Percentiles rank a stretch among this genome's conserved stretches.
phyloP scores from a whole-genome alignment of 352 stramenopile genomes.

The Pythium insidiosum region DNA sequence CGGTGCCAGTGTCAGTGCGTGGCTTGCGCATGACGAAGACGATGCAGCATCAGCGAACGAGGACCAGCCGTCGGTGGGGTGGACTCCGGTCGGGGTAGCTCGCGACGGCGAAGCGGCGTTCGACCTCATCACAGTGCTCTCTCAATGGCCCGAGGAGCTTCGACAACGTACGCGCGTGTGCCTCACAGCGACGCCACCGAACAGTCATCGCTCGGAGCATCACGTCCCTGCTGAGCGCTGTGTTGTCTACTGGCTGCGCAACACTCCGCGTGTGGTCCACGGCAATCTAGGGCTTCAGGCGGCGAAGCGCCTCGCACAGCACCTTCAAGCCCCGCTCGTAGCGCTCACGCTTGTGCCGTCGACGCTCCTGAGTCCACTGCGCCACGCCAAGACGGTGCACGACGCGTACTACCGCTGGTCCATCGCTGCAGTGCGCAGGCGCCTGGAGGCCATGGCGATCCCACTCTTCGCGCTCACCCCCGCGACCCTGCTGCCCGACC shows the following conservation, averaged over 20 bases:
- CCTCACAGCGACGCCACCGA: constrained; percentile 12
- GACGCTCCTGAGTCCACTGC: constrained; percentile 41
- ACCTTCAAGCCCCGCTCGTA: constrained; percentile 32
- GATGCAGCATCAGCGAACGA: neutral
- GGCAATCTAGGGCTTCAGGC: constrained; percentile 56
- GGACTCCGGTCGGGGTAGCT: constrained; percentile 1
- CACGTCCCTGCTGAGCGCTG: constrained; percentile 8
- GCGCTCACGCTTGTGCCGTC: constrained; percentile 34
- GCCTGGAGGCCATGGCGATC: constrained; percentile 28
- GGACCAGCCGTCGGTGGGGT: neutral
- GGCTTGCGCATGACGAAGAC: constrained; percentile 7
- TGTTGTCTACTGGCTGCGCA: constrained; percentile 70
- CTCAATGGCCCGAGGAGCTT: constrained; percentile 39
- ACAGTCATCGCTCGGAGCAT: neutral
- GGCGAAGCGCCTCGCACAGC: constrained; percentile 33
- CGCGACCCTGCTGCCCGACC: constrained; percentile 15
- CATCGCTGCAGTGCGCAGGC: constrained; percentile 33
- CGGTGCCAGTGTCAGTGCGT: neutral
- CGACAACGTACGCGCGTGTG: constrained; percentile 35
- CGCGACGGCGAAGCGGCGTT: neutral
- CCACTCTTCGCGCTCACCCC: constrained; percentile 38
- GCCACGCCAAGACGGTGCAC: constrained; percentile 39
- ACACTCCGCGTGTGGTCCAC: constrained; percentile 41
- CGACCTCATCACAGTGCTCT: constrained; percentile 18
- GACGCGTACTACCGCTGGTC: constrained; percentile 56